phyloP scores from a whole-genome alignment of 2,329 filamentous ascomycete species.

The Fusarium fujikuroi region DNA sequence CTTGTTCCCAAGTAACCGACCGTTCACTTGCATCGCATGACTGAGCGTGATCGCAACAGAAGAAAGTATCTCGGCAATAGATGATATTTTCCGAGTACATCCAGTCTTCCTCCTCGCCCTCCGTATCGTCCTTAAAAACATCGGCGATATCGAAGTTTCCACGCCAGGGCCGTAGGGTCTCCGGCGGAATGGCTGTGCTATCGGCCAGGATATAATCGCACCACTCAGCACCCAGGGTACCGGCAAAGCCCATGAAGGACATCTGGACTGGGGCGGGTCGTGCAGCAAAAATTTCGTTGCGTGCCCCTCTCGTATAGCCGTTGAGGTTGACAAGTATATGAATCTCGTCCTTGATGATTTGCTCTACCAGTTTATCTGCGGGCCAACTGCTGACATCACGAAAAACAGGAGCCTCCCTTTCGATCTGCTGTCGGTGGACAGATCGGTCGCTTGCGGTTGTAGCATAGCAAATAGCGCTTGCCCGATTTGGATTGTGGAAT shows the following conservation, averaged over 20 bases:
- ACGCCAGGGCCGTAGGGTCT: slow-evolving; percentile 83
- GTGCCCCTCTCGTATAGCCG: slow-evolving; percentile 94
- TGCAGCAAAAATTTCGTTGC: slow-evolving; percentile 96
- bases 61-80: slow-evolving; percentile 94
- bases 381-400: slow-evolving; percentile 89
- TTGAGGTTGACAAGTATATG: slow-evolving; percentile 98
- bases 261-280: slow-evolving; percentile 96
- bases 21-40: slow-evolving; percentile 80
- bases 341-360: slow-evolving; percentile 88
- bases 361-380: slow-evolving; percentile 82
- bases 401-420: slow-evolving; percentile 91
- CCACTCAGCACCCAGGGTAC: slow-evolving; percentile 96
- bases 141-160: slow-evolving; percentile 80
- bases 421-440: slow-evolving; percentile 89
- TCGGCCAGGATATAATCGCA: slow-evolving; percentile 97
- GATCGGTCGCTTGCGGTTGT: slow-evolving; percentile 93
- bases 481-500: slow-evolving; percentile 77
- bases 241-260: slow-evolving; percentile 99
- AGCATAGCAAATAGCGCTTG: slow-evolving; percentile 93
- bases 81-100: slow-evolving; percentile 97
- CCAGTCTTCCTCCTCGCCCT: slow-evolving; percentile 80
- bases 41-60: slow-evolving; percentile 96
- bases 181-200: slow-evolving; percentile 82
- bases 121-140: slow-evolving; percentile 72
- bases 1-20: slow-evolving; percentile 81